A percentile compares a stretch with the other conserved stretches of the same genome.
Evolutionary conservation across 2,329 filamentous ascomycete species (phyloP).

Genomic region (Nannizziopsis arthrosporioides): DNA sequence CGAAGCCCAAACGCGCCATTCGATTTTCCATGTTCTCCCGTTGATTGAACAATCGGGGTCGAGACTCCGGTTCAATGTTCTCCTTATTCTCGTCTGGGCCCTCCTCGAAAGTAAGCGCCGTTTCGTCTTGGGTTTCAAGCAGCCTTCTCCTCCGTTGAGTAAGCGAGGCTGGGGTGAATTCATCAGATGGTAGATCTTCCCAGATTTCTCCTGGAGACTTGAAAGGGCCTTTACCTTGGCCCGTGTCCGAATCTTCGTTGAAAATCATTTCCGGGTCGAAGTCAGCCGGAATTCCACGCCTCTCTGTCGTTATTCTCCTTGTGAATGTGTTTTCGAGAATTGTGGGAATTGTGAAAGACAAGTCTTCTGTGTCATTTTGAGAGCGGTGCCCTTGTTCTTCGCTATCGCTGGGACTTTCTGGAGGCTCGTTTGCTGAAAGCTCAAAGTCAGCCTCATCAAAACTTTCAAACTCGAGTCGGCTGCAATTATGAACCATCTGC

Average conservation of each 20-base stretch:
- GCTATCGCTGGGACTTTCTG: neutral
- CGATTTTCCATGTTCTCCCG: neutral
- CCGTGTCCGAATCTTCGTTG: neutral
- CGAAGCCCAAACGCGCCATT: neutral
- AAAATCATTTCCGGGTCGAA: slow-evolving; percentile 7
- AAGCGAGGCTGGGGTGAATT: neutral
- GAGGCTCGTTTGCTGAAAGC: neutral
- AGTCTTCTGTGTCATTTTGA: neutral
- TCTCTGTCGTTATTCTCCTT: neutral
- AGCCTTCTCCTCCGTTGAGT: neutral
- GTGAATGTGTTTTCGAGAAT: neutral
- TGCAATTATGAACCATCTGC: neutral
- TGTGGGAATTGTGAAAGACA: neutral
- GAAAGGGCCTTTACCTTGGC: neutral
- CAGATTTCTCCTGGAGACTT: slow-evolving; percentile 7
- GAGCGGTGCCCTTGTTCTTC: neutral
- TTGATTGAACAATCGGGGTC: neutral
- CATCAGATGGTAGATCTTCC: slow-evolving; percentile 8
- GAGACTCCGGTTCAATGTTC: slow-evolving; percentile 6
- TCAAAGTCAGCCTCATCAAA: neutral
- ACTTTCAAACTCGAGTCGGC: neutral
- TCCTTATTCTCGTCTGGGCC: slow-evolving; percentile 11
- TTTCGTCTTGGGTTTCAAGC: neutral
- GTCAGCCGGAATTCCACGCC: neutral
- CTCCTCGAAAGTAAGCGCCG: neutral